These are phyloP conservation scores for Pyrenophora teres DNA, from an alignment of 2,329 filamentous ascomycete species.

Conservation along the genomic window DNA sequence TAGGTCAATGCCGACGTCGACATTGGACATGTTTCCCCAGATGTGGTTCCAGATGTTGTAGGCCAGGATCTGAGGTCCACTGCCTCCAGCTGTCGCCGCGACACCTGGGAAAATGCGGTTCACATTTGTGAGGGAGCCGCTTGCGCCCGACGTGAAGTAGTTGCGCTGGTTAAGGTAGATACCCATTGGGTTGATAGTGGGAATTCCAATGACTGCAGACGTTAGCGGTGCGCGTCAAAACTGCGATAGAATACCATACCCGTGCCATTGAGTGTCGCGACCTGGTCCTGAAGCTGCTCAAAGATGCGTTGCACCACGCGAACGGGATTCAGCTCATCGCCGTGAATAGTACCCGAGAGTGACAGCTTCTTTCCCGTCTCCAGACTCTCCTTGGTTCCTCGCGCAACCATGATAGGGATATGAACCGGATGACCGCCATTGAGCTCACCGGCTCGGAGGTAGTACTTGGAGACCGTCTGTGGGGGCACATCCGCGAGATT, in stretches of 20 bases:
- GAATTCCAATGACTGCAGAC: conserved; percentile 44
- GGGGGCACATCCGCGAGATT: conserved; percentile 45
- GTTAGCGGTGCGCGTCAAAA: conserved; percentile 5
- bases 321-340: conserved; percentile 48
- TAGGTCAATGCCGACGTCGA: conserved; percentile 48
- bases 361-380: conserved; percentile 45
- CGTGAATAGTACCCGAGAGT: conserved; percentile 47
- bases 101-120: conserved; percentile 45
- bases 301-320: conserved; percentile 46
- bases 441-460: conserved; percentile 45
- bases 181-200: conserved; percentile 47
- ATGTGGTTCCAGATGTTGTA: conserved; percentile 48
- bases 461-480: conserved; percentile 45
- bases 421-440: conserved; percentile 47
- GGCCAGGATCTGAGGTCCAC: conserved; percentile 33
- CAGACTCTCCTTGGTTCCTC: conserved; percentile 45
- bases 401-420: conserved; percentile 47
- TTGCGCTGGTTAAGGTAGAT: conserved; percentile 49
- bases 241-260: conserved; percentile 21
- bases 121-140: conserved; percentile 41
- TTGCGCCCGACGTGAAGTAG: conserved; percentile 41
- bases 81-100: conserved; percentile 32
- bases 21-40: conserved; percentile 46
- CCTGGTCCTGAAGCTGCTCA: conserved; percentile 34
- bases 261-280: conserved; percentile 43